These are phyloP conservation scores for Penicillium crustosum DNA, from an alignment of 2,329 filamentous ascomycete species.

Conservation along the genomic window DNA sequence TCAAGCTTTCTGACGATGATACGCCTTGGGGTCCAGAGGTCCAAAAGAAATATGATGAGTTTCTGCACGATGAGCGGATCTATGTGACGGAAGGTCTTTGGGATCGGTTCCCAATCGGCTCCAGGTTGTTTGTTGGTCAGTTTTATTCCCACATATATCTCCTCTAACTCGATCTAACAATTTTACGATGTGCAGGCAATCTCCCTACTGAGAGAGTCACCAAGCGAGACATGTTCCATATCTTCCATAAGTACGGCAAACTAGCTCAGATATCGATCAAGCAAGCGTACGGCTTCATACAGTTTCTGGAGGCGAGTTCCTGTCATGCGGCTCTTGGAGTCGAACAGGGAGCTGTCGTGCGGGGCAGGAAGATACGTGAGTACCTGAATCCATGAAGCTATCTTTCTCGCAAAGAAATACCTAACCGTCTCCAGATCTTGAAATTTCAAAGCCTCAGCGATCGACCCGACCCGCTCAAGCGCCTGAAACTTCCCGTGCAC, in stretches of 20 bases:
- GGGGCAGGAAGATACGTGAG: conserved; percentile 93
- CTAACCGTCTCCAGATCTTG: conserved; percentile 62
- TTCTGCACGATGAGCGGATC: conserved; percentile 51
- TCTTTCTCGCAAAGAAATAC: not conserved
- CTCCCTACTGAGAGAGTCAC: conserved; percentile 89
- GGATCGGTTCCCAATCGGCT: conserved; percentile 52
- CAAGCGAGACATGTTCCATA: conserved; percentile 88
- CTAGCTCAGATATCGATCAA: conserved; percentile 95
- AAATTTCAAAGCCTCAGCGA: conserved; percentile 85
- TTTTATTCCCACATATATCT: conserved; percentile 12
- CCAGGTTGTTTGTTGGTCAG: conserved; percentile 52
- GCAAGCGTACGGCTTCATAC: conserved; percentile 94
- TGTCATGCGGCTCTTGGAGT: conserved; percentile 72
- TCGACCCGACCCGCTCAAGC: conserved; percentile 60
- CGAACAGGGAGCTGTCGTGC: conserved; percentile 77
- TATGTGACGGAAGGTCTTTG: conserved; percentile 54
- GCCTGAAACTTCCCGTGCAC: conserved; percentile 35
- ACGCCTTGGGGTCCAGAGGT: conserved; percentile 50
- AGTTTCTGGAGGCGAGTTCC: conserved; percentile 76
- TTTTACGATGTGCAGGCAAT: conserved; percentile 62
- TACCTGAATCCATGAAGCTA: conserved; percentile 14
- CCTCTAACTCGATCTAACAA: conserved; percentile 3
- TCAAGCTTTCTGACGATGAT: conserved; percentile 39
- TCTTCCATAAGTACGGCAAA: conserved; percentile 81
- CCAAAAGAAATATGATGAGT: conserved; percentile 52